Evolutionary conservation across 2,329 filamentous ascomycete genomes (phyloP).

Genomic region (Massarina eburnea): DNA sequence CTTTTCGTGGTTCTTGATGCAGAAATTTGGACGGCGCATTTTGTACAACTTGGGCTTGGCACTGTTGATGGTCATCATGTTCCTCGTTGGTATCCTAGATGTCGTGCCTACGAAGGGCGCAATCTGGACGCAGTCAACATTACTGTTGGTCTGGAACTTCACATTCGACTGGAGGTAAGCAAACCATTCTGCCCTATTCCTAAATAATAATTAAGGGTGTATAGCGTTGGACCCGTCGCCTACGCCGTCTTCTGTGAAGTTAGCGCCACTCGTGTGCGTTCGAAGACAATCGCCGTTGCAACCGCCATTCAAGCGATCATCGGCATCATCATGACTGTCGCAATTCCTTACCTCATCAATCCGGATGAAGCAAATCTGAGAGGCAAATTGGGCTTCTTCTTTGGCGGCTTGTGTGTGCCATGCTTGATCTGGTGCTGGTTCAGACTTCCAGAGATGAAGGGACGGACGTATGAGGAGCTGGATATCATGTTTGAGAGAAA

Average conservation of each 20-base stretch:
- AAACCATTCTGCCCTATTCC: neutral
- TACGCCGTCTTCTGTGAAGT: constrained; percentile 84
- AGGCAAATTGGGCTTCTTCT: constrained; percentile 49
- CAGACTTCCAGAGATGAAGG: constrained; percentile 45
- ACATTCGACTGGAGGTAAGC: constrained; percentile 64
- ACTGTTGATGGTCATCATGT: constrained; percentile 61
- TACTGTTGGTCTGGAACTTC: constrained; percentile 52
- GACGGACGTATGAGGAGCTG: constrained; percentile 46
- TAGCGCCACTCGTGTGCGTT: constrained; percentile 76
- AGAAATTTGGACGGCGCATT: constrained; percentile 70
- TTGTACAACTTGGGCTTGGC: constrained; percentile 68
- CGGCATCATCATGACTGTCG: constrained; percentile 45
- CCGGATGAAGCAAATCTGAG: constrained; percentile 43
- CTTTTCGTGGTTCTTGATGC: constrained; percentile 77
- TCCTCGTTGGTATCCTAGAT: constrained; percentile 79
- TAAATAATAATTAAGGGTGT: neutral
- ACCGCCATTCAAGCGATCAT: constrained; percentile 45
- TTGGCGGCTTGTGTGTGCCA: constrained; percentile 37
- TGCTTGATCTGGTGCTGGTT: constrained; percentile 43
- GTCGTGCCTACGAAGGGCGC: constrained; percentile 48
- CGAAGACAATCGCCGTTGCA: constrained; percentile 85
- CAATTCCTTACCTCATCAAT: constrained; percentile 47
- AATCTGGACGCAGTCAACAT: constrained; percentile 46
- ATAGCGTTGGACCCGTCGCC: constrained; percentile 81
- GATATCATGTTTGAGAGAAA: constrained; percentile 46